Evolutionary conservation across 495 filamentous ascomycete genomes (phyloP).

Genomic region (Xylaria intraflava): DNA sequence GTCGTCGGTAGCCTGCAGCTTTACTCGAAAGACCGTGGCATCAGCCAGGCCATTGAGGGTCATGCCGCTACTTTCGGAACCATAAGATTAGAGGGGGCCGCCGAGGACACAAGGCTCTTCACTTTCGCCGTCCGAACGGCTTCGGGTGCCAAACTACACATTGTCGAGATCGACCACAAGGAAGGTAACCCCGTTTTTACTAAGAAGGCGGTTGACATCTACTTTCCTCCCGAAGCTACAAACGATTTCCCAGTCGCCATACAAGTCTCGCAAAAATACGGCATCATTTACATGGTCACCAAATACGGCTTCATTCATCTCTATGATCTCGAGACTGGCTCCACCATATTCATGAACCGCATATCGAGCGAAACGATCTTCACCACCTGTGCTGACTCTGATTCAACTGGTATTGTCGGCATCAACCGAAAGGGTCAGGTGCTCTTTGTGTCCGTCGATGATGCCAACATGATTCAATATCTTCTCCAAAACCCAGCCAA

Average conservation of each 20-base stretch:
- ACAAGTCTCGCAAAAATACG: slow-evolving; percentile 93
- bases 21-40: slow-evolving; percentile 89
- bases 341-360: slow-evolving; percentile 99
- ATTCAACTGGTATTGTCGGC: slow-evolving; percentile 81
- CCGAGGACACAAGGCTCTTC: slow-evolving; percentile 89
- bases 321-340: slow-evolving; percentile 92
- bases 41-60: slow-evolving; percentile 96
- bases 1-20: slow-evolving; percentile 95
- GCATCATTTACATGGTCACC: slow-evolving; percentile 91
- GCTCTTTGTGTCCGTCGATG: slow-evolving; percentile 84
- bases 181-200: slow-evolving; percentile 76
- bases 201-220: slow-evolving; percentile 96
- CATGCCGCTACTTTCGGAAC: slow-evolving; percentile 95
- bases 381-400: slow-evolving; percentile 77
- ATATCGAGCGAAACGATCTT: slow-evolving; percentile 99
- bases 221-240: slow-evolving; percentile 88
- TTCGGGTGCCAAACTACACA: slow-evolving; percentile 89
- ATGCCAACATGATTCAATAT: slow-evolving; percentile 84
- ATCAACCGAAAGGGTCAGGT: slow-evolving; percentile 98
- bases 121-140: slow-evolving; percentile 88
- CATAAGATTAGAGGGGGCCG: slow-evolving; percentile 77
- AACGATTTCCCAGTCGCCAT: slow-evolving; percentile 99
- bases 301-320: slow-evolving; percentile 99
- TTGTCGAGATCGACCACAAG: slow-evolving; percentile 95
- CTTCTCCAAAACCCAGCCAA: slow-evolving; percentile 93